Percentiles rank a stretch among this genome's conserved stretches.
phyloP scores from a whole-genome alignment of 1,139 yeast species.

The Eremothecium gossypii region DNA sequence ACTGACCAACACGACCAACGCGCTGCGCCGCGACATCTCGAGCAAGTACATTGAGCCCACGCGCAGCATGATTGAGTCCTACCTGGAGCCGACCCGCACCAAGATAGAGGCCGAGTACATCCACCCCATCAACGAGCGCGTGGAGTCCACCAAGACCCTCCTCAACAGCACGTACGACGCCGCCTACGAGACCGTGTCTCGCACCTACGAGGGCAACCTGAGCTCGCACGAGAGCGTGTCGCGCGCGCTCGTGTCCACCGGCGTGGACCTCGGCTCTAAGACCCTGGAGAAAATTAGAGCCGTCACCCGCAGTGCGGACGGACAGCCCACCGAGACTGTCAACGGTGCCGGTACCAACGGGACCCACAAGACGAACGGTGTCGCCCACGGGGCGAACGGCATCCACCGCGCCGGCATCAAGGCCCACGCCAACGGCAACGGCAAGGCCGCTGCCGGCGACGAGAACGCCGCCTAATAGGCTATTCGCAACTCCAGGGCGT shows the following conservation, averaged over 20 bases:
- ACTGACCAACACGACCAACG: constrained; percentile 22
- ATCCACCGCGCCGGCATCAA: too few species aligned
- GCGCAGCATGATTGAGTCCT: constrained; percentile 11
- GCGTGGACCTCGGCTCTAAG: constrained; percentile 23
- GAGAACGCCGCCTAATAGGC: too few species aligned
- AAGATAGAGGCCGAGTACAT: constrained; percentile 16
- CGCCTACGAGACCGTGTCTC: constrained; percentile 26
- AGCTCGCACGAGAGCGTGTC: constrained; percentile 27
- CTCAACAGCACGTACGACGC: constrained; percentile 14
- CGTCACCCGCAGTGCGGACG: constrained; percentile 2
- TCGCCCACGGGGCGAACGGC: too few species aligned
- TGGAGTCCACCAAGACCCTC: constrained; percentile 13
- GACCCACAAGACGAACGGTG: too few species aligned
- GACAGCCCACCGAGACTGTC: too few species aligned
- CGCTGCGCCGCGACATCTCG: constrained; percentile 19
- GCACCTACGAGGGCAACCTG: constrained; percentile 23
- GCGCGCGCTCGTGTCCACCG: constrained; percentile 26
- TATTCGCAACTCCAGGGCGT: too few species aligned
- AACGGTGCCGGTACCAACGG: too few species aligned
- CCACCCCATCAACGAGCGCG: constrained; percentile 11
- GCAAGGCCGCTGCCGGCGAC: too few species aligned
- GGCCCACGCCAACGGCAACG: too few species aligned
- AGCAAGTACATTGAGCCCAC: constrained; percentile 14
- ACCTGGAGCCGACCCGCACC: constrained; percentile 19
- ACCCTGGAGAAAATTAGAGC: constrained; percentile 23